Evolutionary conservation across 805 yeast species (phyloP).

Genomic region (Schizosaccharomyces cryophilus): DNA sequence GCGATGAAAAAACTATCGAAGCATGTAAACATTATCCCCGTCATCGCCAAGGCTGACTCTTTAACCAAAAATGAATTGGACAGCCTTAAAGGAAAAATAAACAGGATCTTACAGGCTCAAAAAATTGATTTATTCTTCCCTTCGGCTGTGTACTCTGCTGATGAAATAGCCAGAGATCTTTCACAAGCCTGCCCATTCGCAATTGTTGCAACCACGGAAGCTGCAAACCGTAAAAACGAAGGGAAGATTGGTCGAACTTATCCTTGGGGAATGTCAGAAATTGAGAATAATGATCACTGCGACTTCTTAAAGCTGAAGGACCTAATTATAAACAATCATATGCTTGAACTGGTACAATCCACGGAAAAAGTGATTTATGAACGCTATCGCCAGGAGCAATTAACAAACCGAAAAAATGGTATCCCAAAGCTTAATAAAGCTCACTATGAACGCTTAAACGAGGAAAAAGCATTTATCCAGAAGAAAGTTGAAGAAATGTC

Average conservation of each 20-base stretch:
- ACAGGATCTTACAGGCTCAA: conserved; percentile 21
- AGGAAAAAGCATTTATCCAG: conserved; percentile 84
- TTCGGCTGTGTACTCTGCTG: conserved; percentile 18
- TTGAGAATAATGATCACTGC: conserved; percentile 52
- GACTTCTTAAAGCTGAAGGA: conserved; percentile 46
- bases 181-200: conserved; percentile 41
- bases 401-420: conserved; percentile 11
- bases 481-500: conserved; percentile 90
- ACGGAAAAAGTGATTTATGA: conserved; percentile 55
- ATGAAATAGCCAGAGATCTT: conserved; percentile 10
- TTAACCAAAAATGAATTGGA: conserved; percentile 32
- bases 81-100: conserved; percentile 21
- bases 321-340: conserved; percentile 38
- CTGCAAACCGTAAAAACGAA: conserved; percentile 21
- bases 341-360: conserved; percentile 53
- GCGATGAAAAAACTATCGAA: conserved; percentile 45
- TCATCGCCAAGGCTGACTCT: conserved; percentile 60
- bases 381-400: conserved; percentile 33
- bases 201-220: conserved; percentile 39
- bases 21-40: conserved; percentile 61
- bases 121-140: conserved; percentile 33
- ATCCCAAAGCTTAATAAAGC: conserved; percentile 4
- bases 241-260: conserved; percentile 40
- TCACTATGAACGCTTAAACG: conserved; percentile 79
- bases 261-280: conserved; percentile 70